Base-by-base conservation (phyloP, 2,329 filamentous ascomycete genomes). In the Penicillium hordei region DNA sequence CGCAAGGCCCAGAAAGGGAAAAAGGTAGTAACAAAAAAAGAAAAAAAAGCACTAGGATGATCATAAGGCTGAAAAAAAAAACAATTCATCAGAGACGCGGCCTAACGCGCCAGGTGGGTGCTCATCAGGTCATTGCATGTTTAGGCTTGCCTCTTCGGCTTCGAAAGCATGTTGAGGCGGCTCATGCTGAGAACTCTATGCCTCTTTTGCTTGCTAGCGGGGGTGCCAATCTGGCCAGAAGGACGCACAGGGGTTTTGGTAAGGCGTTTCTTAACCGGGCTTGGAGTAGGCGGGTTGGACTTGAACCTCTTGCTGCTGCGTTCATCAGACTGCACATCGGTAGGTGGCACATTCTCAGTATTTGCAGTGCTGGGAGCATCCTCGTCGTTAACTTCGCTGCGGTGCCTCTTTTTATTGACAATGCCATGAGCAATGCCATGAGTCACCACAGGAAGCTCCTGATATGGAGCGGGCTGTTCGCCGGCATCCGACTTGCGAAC, bases 131-230 rank as follows among this genome's bases (percentile, higher is more conserved):
- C 45, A 52, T 36, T 40, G n/a, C 33, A 29, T 34, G 29, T 21
- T 64, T 63, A 75, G 57, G 65, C 56, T 29, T 75, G 74, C 39
- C 70, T 64, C 68, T 80, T 81, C 2, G 79, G 79, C 57, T 75
- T 75, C 17, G 77, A 70, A 34, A 81, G 71, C 74, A 80, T 74
- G 58, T 81, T 79, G 65, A 81, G 65, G 29, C 79, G 76, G 58
- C 76, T 79, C 63, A 80, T 65, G 54, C 74, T 81, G 51, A 81
- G 67, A 19, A 72, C 68, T 19, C 68, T 64, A 21, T 66, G 70
- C 27, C 56, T 64, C 55, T 66, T 75, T 48, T 69, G 58, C 36
- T 64, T 68, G 45, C 70, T 73, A 15, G 65, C 67, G 13, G 72
- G 71, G 36, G 72, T 73, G 19, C 68, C 64, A 5, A 57, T 50